A percentile compares a stretch with the other conserved stretches of the same genome.
phyloP scores from a whole-genome alignment of 1,139 yeast genomes.

The Saccharomycopsis phalli region DNA sequence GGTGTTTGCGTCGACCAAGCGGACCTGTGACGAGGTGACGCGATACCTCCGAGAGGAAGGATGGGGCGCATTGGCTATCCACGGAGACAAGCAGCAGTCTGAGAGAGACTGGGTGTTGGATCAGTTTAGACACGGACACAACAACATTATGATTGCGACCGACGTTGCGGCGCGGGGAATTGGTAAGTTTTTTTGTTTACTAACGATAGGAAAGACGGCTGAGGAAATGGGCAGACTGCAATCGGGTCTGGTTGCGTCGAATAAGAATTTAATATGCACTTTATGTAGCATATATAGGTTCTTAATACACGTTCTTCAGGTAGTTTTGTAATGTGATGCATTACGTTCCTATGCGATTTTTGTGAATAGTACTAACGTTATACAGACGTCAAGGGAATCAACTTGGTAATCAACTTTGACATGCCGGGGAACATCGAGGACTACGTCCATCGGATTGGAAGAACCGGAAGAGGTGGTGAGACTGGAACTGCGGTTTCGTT shows the following conservation, averaged over 20 bases:
- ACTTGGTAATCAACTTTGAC: conserved; percentile 86
- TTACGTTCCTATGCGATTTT: not conserved
- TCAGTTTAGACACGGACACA: conserved; percentile 85
- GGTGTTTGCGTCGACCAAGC: conserved; percentile 90
- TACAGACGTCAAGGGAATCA: conserved; percentile 93
- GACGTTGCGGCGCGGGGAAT: conserved; percentile 99
- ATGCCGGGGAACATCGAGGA: conserved; percentile 98
- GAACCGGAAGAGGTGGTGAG: conserved; percentile 99
- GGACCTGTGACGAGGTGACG: conserved; percentile 95
- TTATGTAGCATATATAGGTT: conserved; percentile 11
- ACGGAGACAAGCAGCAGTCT: conserved; percentile 96
- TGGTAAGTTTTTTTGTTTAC: conserved; percentile 60
- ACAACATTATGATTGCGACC: conserved; percentile 98
- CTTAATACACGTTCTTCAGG: conserved; percentile 6
- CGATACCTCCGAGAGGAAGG: conserved; percentile 90
- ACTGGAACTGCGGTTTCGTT: conserved; percentile 92
- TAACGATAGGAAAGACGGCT: not conserved
- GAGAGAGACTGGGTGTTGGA: conserved; percentile 98
- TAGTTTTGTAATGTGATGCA: not conserved
- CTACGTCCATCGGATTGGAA: conserved; percentile 91
- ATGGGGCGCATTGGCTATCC: conserved; percentile 98
- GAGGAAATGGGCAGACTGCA: conserved; percentile 2
- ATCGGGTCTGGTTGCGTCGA: not conserved
- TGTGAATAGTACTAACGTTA: not conserved
- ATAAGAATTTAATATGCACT: conserved; percentile 2